phyloP scores from a whole-genome alignment of 2,329 filamentous ascomycete species.

The Blastomyces emzantsi region DNA sequence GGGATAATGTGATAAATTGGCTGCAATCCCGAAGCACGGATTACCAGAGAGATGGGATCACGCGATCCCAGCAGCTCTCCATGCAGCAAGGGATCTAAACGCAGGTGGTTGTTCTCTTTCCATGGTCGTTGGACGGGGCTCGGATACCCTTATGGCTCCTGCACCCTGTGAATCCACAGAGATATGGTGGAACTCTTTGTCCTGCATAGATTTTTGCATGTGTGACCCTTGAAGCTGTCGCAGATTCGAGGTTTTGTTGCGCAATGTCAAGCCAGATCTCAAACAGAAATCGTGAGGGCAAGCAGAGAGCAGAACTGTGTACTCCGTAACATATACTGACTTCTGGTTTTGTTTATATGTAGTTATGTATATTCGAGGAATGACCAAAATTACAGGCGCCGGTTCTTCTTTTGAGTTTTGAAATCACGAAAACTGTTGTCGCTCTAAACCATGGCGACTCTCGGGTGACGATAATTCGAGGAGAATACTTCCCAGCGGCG shows the following conservation, averaged over 20 bases:
- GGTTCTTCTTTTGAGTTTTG: background rate
- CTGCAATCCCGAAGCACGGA: background rate
- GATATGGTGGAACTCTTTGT: background rate
- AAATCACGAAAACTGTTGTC: background rate
- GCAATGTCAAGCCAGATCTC: background rate
- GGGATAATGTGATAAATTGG: background rate
- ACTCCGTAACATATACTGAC: background rate
- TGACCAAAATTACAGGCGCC: background rate
- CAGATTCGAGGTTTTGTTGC: background rate
- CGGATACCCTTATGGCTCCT: background rate
- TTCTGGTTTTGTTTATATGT: background rate
- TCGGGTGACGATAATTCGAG: background rate
- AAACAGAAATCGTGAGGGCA: background rate
- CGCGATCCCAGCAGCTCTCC: background rate
- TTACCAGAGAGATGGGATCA: background rate
- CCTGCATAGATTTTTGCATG: constrained; percentile 4
- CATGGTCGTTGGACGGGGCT: background rate
- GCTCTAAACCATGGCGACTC: background rate
- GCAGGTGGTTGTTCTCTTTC: background rate
- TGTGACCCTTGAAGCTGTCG: background rate
- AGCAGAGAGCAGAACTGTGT: background rate
- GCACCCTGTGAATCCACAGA: background rate
- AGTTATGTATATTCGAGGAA: background rate
- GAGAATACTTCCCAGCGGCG: too few relatives aligned
- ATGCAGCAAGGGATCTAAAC: background rate